Conservation (phyloP, 768 basidiomycete species). For the Cyclocybe aegerita region DNA sequence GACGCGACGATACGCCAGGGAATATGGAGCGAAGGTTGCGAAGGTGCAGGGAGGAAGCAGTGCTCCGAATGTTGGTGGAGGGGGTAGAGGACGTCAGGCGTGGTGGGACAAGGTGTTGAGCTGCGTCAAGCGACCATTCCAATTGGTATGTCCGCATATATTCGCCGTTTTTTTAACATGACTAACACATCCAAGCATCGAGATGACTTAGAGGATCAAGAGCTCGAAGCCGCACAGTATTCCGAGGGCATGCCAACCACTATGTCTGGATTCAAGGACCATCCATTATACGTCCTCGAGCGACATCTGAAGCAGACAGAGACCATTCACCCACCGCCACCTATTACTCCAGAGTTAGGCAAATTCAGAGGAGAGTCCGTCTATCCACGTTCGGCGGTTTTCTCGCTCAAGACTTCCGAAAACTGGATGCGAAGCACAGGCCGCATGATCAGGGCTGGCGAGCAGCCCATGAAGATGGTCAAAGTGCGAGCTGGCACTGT, state of each 20-base stretch:
- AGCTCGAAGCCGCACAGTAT: conserved; percentile 72
- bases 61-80: conserved; percentile 33
- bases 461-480: conserved; percentile 87
- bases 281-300: conserved; percentile 83
- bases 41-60: conserved; percentile 68
- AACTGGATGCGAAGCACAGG: conserved; percentile 92
- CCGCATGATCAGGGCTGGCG: conserved; percentile 64
- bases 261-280: conserved; percentile 91
- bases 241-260: conserved; percentile 93
- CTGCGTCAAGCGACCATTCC: conserved; percentile 71
- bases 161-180: conserved; percentile 3
- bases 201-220: conserved; percentile 91
- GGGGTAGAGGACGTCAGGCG: conserved; percentile 63
- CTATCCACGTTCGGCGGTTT: conserved; percentile 79
- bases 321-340: conserved; percentile 72
- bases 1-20: conserved; percentile 82
- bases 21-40: conserved; percentile 77
- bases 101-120: conserved; percentile 85
- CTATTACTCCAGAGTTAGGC: conserved; percentile 70
- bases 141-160: conserved; percentile 55
- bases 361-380: conserved; percentile 93
- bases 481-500: conserved; percentile 86
- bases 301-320: conserved; percentile 89
- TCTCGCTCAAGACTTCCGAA: conserved; percentile 88
- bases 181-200: conserved; percentile 59